phyloP scores from a whole-genome alignment of 164 flowering plant species.

The Piper betle region DNA sequence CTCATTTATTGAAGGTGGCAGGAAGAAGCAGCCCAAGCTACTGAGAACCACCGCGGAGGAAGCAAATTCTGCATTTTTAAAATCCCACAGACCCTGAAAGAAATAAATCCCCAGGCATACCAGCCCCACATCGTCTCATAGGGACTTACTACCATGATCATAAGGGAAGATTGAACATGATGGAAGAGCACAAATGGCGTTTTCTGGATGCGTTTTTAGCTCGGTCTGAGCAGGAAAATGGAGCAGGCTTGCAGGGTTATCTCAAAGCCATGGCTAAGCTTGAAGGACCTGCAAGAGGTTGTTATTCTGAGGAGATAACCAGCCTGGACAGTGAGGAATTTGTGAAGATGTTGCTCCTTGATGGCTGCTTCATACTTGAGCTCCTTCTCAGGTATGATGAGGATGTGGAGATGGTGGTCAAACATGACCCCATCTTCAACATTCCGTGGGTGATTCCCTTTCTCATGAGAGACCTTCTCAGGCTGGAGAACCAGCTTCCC shows the following conservation, averaged over 20 bases:
- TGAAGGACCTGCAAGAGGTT: neutral
- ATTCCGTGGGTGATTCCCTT: neutral
- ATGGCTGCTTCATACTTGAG: slow-evolving; percentile 4
- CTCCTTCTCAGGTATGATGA: neutral
- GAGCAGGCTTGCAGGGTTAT: neutral
- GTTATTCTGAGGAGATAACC: neutral
- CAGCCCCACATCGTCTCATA: no score
- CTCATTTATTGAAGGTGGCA: no score
- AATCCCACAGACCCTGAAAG: no score
- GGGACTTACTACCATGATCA: no score
- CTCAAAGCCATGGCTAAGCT: neutral
- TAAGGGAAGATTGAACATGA: slow-evolving; percentile 5
- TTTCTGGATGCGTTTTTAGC: neutral
- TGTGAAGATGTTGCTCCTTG: slow-evolving; percentile 7
- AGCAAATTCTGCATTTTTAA: no score
- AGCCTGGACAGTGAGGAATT: neutral
- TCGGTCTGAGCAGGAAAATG: neutral
- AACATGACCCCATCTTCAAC: neutral
- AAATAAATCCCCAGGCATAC: no score
- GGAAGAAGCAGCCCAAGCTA: no score
- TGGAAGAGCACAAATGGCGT: slow-evolving; percentile 5
- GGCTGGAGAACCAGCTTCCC: slow-evolving; percentile 6
- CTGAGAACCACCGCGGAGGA: no score
- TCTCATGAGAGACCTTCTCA: slow-evolving; percentile 1
- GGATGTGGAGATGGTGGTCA: neutral